Base-by-base conservation (phyloP, 202 grass and related monocot genomes). In the Schoenoplectus tabernaemontani region DNA sequence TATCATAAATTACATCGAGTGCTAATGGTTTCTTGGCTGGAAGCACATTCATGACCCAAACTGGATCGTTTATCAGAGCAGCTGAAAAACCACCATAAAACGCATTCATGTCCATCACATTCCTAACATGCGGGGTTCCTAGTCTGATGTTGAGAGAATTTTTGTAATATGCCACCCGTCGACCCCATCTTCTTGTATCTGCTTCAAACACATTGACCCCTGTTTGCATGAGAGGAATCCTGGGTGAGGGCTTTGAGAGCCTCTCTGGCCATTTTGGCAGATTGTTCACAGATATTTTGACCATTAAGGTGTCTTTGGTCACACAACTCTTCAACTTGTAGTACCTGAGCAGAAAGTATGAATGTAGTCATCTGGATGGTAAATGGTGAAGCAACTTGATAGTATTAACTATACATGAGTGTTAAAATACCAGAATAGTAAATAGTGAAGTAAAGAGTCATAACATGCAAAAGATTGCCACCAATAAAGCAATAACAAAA, bases 31-130 rank as follows among this genome's bases (percentile, higher is more conserved):
- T 97, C 64, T 58, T 57, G 78, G 83, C 79, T 82, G 90, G 91
- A 87, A 98, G 78, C 82, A 98, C 91, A 86, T 98, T 95, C 96
- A 98, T 92, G 65, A 98, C 85, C 91, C 96, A 98, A 46, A 95
- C 86, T 86, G 85, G 86, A 64, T 95, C 91, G 43, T 85, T 84
- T 15, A 83, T 83, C 81, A 89, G 56, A 82, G 88, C 86, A 0
- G 91, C 83, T 5, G 89, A 88, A 26, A 98, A 98, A 69, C 91
- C 91, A 78, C 96, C 91, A 57, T 92, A 63, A 86, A 89, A 85
- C 3, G 96, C 89, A 90, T 92, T 95, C 96, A 92, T 98, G 85
- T 98, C 96, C 96, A 95, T 95, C 36, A 95, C 70, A 88, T 91
- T 95, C 68, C 82, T 87, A 74, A 92, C 82, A 42, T 51, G 62